These are phyloP conservation scores for Paraconiothyrium sp. DNA, from an alignment of 2,329 filamentous ascomycete species.

Conservation along the genomic window DNA sequence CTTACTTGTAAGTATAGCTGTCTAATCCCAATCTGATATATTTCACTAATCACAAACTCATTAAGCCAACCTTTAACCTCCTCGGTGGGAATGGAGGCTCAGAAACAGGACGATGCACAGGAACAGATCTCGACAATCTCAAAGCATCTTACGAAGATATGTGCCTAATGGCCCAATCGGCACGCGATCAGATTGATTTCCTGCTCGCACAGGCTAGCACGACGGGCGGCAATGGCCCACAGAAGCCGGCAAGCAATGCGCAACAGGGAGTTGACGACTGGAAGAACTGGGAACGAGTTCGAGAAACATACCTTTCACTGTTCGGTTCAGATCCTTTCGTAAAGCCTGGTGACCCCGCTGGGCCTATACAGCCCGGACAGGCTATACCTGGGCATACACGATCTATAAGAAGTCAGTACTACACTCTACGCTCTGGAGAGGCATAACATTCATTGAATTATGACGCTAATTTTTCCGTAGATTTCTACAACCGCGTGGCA, in stretches of 20 bases:
- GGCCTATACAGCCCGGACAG: not conserved
- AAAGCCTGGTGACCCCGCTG: not conserved
- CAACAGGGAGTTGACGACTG: not conserved
- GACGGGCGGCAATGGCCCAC: constrained; percentile 2
- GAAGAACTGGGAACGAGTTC: not conserved
- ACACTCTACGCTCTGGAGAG: not conserved
- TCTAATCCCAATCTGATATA: not conserved
- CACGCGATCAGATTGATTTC: constrained; percentile 5
- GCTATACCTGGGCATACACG: not conserved
- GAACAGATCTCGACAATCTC: constrained; percentile 13
- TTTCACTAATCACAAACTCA: not conserved
- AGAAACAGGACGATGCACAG: constrained; percentile 10
- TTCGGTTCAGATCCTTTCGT: not conserved
- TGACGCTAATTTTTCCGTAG: not conserved
- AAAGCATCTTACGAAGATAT: constrained; percentile 17
- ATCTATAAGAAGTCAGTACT: not conserved
- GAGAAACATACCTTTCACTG: not conserved
- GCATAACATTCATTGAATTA: not conserved
- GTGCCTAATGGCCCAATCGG: constrained; percentile 12
- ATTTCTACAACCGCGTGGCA: constrained; percentile 1
- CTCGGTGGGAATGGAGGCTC: constrained; percentile 1
- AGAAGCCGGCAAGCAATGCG: not conserved
- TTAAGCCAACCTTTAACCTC: constrained; percentile 9
- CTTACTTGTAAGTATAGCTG: not conserved
- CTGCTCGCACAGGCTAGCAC: not conserved